Base-by-base conservation (phyloP, 352 stramenopile genomes). In the Globisporangium cederbergense region DNA sequence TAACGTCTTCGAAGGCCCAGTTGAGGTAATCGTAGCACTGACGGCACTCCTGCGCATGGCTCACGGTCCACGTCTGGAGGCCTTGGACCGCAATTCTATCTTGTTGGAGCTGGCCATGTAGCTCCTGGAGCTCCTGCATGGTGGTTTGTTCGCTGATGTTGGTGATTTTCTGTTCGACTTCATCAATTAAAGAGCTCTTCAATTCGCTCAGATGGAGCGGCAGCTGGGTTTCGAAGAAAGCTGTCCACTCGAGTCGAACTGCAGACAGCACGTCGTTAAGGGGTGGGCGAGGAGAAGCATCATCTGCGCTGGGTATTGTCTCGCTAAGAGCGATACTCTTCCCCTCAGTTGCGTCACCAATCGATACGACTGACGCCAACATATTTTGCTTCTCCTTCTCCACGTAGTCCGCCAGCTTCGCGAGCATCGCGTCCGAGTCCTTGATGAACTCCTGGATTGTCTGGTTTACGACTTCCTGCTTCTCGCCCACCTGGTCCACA, bases 1-100 rank as follows among this genome's bases (percentile, higher is more conserved):
- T 59, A 20, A 52, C 46, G 34, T 74, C 55, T 58, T 86, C 72
- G 6, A 87, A 49, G 2, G 71, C 72, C 71, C 67, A 83, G 52
- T 71, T 73, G 42, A 88, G 47, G 52, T 83, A 89, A 58, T 81
- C 77, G 53, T 84, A 85, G 58, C 77, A 81, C 42, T 76, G 62
- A 0, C 78, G 65, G 45, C 80, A 89, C 42, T 88, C 80, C 16
- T 76, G 54, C 1, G 78, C 68, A 36, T 89, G 80, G 16, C 67
- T 73, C 14, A 61, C 46, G 3, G 65, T 77, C 80, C 80, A 89
- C 3, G 40, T 54, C 47, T 79, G 76, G 13, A 89, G 70, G 30
- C 57, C 56, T 1, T 66, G 52, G 20, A 88, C 50, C 0, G 62
- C 51, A 4, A 57, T 13, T 1, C 40, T 45, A 11, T 71, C 61